These are phyloP conservation scores for Boletus pseudo-olivaceus DNA, from an alignment of 768 basidiomycete species.

Conservation along the genomic window DNA sequence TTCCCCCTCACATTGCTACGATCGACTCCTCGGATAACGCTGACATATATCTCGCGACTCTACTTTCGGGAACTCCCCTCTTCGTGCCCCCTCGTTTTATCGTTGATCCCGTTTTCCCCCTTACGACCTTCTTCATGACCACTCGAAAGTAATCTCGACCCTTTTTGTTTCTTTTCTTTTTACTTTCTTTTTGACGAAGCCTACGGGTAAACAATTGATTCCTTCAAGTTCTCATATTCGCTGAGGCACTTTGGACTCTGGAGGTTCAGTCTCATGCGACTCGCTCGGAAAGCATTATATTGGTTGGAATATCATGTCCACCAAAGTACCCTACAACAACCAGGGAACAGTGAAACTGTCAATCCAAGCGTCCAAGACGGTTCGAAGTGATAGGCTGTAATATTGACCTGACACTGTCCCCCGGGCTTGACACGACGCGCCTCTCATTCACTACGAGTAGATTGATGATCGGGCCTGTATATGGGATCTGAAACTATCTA, in stretches of 20 bases:
- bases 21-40: slow-evolving; percentile 1
- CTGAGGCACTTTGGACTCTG: background rate
- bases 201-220: background rate
- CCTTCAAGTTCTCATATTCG: background rate
- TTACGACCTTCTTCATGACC: slow-evolving; percentile 12
- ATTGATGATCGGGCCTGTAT: no score
- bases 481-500: no score
- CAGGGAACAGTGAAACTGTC: no score
- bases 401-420: no score
- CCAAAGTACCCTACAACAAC: no score
- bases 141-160: slow-evolving; percentile 4
- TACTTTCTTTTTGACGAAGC: background rate
- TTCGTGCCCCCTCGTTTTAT: background rate
- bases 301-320: no score
- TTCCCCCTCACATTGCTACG: slow-evolving; percentile 5
- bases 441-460: no score
- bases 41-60: slow-evolving; percentile 1
- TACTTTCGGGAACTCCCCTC: background rate
- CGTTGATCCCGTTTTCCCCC: background rate
- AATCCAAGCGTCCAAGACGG: no score
- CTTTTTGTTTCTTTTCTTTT: background rate
- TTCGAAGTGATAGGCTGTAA: no score
- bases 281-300: background rate
- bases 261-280: background rate
- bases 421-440: no score